Conservation (phyloP, 108 stramenopile genomes). For the Cyclotella choctawhatcheeana region DNA sequence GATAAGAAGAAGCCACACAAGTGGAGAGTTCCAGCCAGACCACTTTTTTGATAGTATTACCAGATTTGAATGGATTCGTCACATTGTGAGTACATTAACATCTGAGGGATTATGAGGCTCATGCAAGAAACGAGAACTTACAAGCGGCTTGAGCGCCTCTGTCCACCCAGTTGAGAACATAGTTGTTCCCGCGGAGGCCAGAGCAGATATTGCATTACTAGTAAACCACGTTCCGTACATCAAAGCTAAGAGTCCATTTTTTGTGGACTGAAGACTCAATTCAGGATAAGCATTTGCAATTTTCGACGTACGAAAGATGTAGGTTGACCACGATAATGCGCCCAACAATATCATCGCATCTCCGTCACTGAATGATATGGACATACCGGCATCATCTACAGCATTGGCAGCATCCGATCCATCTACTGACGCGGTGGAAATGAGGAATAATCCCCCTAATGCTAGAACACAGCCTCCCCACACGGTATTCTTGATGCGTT, state of each 20-base stretch:
- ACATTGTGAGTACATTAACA: too few species aligned
- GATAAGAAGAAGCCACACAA: constrained; percentile 56
- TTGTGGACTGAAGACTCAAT: constrained; percentile 58
- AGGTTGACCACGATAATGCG: constrained; percentile 68
- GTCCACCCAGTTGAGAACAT: constrained; percentile 1
- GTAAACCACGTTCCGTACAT: constrained; percentile 64
- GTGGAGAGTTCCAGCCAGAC: constrained; percentile 45
- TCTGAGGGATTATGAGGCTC: too few species aligned
- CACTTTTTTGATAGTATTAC: too few species aligned
- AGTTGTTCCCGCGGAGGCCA: constrained; percentile 22
- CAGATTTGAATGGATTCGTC: too few species aligned
- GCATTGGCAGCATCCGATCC: constrained; percentile 8
- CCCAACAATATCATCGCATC: constrained; percentile 65
- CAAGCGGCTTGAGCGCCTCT: constrained; percentile 27
- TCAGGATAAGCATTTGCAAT: constrained; percentile 57
- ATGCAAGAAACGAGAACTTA: too few species aligned
- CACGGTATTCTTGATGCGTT: constrained; percentile 41
- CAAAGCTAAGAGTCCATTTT: constrained; percentile 55
- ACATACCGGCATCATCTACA: not conserved
- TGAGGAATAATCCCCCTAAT: constrained; percentile 50
- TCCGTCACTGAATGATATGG: constrained; percentile 45
- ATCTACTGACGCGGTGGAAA: constrained; percentile 44
- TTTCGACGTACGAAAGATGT: constrained; percentile 61
- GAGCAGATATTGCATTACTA: constrained; percentile 21
- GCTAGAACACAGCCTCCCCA: constrained; percentile 64